phyloP scores from a whole-genome alignment of 2,329 filamentous ascomycete genomes.

The Exophiala bonariae region DNA sequence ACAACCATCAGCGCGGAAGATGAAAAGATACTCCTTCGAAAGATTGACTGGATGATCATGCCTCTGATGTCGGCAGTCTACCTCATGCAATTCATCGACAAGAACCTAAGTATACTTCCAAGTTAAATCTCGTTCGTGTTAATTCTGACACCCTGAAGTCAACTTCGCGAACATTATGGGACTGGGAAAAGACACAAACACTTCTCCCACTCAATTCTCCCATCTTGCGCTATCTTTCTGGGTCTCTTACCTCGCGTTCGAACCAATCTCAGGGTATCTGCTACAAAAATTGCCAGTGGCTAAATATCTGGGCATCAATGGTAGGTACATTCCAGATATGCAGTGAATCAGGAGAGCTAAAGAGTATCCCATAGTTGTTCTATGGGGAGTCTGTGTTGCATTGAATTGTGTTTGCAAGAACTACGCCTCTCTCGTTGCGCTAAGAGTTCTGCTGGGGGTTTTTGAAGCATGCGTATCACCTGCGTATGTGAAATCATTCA shows the following conservation, averaged over 20 bases:
- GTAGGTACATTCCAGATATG: background rate
- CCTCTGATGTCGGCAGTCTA: conserved; percentile 55
- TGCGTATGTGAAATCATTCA: too few relatives aligned
- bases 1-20: background rate
- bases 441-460: conserved; percentile 38
- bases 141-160: conserved; percentile 49
- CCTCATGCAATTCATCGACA: conserved; percentile 55
- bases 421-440: conserved; percentile 50
- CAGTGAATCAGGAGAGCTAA: too few relatives aligned
- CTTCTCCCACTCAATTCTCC: conserved; percentile 59
- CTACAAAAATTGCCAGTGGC: conserved; percentile 56
- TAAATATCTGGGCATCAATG: conserved; percentile 51
- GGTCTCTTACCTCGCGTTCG: conserved; percentile 57
- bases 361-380: conserved; percentile 24
- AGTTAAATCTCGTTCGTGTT: too few relatives aligned
- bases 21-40: conserved; percentile 34
- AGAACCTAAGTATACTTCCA: conserved; percentile 44
- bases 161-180: conserved; percentile 62
- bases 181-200: conserved; percentile 52
- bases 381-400: conserved; percentile 52
- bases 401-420: conserved; percentile 52
- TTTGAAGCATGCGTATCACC: too few relatives aligned
- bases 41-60: conserved; percentile 47
- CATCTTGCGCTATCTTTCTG: conserved; percentile 61
- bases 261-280: conserved; percentile 58